Percentiles rank a stretch among this genome's conserved stretches.
Evolutionary conservation across 2,329 filamentous ascomycete species (phyloP).

Genomic region (Zymoseptoria passerinii): DNA sequence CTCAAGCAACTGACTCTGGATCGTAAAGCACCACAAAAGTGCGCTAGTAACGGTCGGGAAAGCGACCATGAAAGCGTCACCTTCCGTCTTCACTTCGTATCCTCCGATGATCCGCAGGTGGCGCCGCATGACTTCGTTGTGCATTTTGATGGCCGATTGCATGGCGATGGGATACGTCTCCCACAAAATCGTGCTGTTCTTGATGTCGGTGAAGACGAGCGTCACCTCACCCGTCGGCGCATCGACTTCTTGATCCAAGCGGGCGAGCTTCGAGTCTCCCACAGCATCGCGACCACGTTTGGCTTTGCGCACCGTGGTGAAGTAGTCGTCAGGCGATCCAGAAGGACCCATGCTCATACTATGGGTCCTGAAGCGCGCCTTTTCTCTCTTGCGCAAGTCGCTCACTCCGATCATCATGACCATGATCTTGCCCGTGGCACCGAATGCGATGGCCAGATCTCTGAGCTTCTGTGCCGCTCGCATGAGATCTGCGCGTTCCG

Average conservation of each 20-base stretch:
- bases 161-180: conserved; percentile 92
- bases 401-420: conserved; percentile 96
- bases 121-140: conserved; percentile 93
- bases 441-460: conserved; percentile 91
- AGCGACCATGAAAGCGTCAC: conserved; percentile 98
- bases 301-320: conserved; percentile 54
- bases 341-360: conserved; percentile 80
- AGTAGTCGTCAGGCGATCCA: conserved; percentile 62
- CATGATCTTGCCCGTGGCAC: conserved; percentile 91
- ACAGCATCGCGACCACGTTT: conserved; percentile 51
- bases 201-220: conserved; percentile 98
- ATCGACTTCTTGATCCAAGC: conserved; percentile 82
- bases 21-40: conserved; percentile 90
- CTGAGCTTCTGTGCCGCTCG: conserved; percentile 87
- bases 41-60: conserved; percentile 95
- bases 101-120: conserved; percentile 89
- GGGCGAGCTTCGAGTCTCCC: conserved; percentile 78
- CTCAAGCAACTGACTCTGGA: conserved; percentile 79
- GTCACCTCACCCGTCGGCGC: conserved; percentile 84
- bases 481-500: conserved; percentile 86
- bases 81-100: conserved; percentile 99
- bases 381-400: conserved; percentile 79
- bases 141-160: conserved; percentile 91
- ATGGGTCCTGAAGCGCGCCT: conserved; percentile 65
- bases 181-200: conserved; percentile 94